phyloP scores from a whole-genome alignment of 352 stramenopile species.

The Globisporangium iwayamae region DNA sequence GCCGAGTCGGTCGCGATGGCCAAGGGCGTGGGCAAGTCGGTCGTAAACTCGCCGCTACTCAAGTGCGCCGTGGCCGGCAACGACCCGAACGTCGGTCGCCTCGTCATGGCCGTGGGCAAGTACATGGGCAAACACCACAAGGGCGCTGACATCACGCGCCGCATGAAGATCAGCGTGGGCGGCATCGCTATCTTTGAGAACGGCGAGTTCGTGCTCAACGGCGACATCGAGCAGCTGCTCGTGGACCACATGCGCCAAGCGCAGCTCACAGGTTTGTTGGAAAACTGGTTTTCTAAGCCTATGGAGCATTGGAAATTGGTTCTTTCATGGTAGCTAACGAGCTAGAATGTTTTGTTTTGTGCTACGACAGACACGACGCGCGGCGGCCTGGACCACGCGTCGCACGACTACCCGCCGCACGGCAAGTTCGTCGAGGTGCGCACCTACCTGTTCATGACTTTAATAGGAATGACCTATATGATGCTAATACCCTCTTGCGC shows the following conservation, averaged over 20 bases:
- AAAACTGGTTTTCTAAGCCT: background rate
- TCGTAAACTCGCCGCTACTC: slow-evolving; percentile 95
- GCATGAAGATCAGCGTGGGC: slow-evolving; percentile 87
- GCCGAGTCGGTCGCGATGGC: slow-evolving; percentile 76
- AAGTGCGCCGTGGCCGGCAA: slow-evolving; percentile 98
- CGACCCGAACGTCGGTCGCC: slow-evolving; percentile 97
- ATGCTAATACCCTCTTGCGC: background rate
- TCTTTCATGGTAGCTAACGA: background rate
- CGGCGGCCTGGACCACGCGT: slow-evolving; percentile 72
- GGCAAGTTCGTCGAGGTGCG: slow-evolving; percentile 92
- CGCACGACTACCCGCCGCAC: slow-evolving; percentile 92
- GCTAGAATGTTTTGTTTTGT: background rate
- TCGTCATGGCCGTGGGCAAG: slow-evolving; percentile 95
- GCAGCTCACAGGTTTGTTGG: slow-evolving; percentile 64
- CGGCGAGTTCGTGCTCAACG: slow-evolving; percentile 91
- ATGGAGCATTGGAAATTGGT: background rate
- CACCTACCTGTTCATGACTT: background rate
- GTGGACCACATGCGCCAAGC: slow-evolving; percentile 93
- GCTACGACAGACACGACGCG: slow-evolving; percentile 45
- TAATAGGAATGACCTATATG: background rate
- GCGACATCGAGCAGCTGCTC: slow-evolving; percentile 92
- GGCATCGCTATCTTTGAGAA: slow-evolving; percentile 93
- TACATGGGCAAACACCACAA: slow-evolving; percentile 95
- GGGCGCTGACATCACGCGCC: slow-evolving; percentile 68
- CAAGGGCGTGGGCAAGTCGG: slow-evolving; percentile 87